Evolutionary conservation across 129 eudicot species (phyloP).

Genomic region (Solidago caesia): DNA sequence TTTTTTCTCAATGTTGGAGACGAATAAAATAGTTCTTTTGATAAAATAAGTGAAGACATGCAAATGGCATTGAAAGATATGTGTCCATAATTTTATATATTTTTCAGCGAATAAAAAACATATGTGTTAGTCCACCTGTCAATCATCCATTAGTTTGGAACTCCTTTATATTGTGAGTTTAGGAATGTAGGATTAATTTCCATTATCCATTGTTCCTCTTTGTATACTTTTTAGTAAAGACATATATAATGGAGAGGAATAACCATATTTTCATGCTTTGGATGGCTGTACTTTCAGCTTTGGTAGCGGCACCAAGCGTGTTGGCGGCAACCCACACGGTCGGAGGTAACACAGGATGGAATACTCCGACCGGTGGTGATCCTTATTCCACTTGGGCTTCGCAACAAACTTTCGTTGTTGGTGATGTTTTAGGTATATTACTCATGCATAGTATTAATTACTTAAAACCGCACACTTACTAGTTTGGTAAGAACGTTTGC

Average conservation of each 20-base stretch:
- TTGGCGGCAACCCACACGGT: conserved; percentile 25
- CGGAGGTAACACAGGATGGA: conserved; percentile 42
- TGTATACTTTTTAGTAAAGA: not conserved
- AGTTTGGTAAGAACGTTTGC: not conserved
- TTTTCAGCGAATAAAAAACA: conserved; percentile 4
- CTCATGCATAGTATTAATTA: not conserved
- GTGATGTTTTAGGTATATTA: conserved; percentile 38
- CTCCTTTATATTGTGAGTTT: conserved; percentile 25
- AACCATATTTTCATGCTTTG: conserved; percentile 2
- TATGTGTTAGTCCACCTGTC: conserved; percentile 9
- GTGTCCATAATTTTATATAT: not conserved
- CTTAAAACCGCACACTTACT: not conserved
- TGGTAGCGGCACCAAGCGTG: not conserved
- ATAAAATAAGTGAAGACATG: too few species aligned
- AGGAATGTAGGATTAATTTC: not conserved
- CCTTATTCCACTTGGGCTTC: conserved; percentile 41
- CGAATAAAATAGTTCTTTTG: too few species aligned
- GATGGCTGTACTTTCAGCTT: conserved; percentile 1
- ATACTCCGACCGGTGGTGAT: conserved; percentile 17
- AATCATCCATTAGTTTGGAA: conserved; percentile 13
- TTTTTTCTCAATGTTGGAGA: too few species aligned
- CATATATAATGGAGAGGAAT: conserved; percentile 16
- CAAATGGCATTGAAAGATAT: too few species aligned
- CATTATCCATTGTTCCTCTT: not conserved
- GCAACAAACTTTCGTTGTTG: conserved; percentile 27